Percentiles rank a stretch among this genome's conserved stretches.
phyloP scores from a whole-genome alignment of 2,329 filamentous ascomycete species.

The Stemphylium vesicarium region DNA sequence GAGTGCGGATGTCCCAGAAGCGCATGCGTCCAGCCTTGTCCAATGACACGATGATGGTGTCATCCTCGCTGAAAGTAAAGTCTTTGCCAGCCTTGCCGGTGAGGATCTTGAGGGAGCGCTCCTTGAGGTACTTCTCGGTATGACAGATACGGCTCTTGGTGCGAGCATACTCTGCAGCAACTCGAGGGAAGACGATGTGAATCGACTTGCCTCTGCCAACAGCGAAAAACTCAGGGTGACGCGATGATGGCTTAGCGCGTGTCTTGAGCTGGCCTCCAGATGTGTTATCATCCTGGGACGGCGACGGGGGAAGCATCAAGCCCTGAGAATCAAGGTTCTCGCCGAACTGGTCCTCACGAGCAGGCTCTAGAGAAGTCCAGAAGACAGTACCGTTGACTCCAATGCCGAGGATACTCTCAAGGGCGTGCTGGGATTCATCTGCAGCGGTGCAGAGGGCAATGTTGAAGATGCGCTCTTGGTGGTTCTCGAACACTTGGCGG shows the following conservation, averaged over 20 bases:
- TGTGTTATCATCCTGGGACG: slow-evolving; percentile 84
- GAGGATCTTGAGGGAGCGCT: slow-evolving; percentile 90
- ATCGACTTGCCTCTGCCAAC: slow-evolving; percentile 96
- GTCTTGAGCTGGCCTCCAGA: slow-evolving; percentile 95
- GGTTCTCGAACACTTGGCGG: slow-evolving; percentile 88
- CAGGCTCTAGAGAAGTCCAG: slow-evolving; percentile 74
- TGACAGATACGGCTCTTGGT: slow-evolving; percentile 69
- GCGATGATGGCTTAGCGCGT: slow-evolving; percentile 85
- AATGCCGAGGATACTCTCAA: slow-evolving; percentile 85
- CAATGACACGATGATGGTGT: slow-evolving; percentile 89
- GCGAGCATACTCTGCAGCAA: slow-evolving; percentile 60
- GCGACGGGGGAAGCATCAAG: slow-evolving; percentile 86
- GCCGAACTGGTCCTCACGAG: slow-evolving; percentile 63
- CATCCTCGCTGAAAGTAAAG: slow-evolving; percentile 96
- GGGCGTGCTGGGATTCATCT: slow-evolving; percentile 52
- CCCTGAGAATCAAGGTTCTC: slow-evolving; percentile 86
- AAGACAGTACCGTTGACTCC: slow-evolving; percentile 97
- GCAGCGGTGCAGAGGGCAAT: slow-evolving; percentile 77
- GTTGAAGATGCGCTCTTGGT: slow-evolving; percentile 93
- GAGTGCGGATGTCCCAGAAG: slow-evolving; percentile 94
- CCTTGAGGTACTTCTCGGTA: slow-evolving; percentile 83
- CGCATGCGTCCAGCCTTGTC: slow-evolving; percentile 97
- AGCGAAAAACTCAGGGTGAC: slow-evolving; percentile 91
- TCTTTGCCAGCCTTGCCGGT: slow-evolving; percentile 98
- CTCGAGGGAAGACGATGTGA: slow-evolving; percentile 75